Evolutionary conservation across 306 rosid species (phyloP).

Genomic region (Echinosophora koreensis): DNA sequence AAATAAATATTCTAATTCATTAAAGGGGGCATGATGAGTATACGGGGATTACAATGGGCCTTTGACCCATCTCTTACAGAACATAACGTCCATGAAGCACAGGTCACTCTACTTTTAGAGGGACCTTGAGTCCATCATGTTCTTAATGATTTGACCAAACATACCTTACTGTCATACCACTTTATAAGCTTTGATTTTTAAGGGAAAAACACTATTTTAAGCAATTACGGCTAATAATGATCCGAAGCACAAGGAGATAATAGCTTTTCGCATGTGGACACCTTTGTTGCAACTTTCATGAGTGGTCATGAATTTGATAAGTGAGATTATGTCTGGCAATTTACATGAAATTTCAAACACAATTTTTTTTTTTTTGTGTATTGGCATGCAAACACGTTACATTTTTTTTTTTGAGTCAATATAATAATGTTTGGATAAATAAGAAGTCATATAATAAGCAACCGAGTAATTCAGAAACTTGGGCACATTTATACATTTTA

Average conservation of each 20-base stretch:
- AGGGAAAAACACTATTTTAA: conserved; percentile 41
- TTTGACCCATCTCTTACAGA: conserved; percentile 44
- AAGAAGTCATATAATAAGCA: background rate
- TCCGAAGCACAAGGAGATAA: conserved; percentile 47
- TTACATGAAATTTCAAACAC: conserved; percentile 40
- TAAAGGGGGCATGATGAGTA: background rate
- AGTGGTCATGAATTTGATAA: conserved; percentile 59
- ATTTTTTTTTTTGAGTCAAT: conserved; percentile 1
- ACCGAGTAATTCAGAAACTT: background rate
- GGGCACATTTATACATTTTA: conserved; percentile 21
- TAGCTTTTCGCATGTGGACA: conserved; percentile 51
- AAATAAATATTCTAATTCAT: too few species aligned
- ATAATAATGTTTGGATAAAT: conserved; percentile 20
- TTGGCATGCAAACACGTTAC: conserved; percentile 29
- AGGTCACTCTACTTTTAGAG: conserved; percentile 42
- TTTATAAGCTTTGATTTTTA: conserved; percentile 36
- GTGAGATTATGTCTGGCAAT: conserved; percentile 43
- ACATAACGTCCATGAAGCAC: conserved; percentile 45
- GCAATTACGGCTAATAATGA: conserved; percentile 54
- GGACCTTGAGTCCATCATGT: conserved; percentile 46
- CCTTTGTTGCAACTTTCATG: conserved; percentile 51
- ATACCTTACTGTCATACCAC: conserved; percentile 45
- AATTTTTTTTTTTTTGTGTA: background rate
- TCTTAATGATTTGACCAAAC: conserved; percentile 53
- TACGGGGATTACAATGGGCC: conserved; percentile 43